phyloP scores from a whole-genome alignment of 805 yeast genomes.

The Grigorovia transvaalensis region DNA sequence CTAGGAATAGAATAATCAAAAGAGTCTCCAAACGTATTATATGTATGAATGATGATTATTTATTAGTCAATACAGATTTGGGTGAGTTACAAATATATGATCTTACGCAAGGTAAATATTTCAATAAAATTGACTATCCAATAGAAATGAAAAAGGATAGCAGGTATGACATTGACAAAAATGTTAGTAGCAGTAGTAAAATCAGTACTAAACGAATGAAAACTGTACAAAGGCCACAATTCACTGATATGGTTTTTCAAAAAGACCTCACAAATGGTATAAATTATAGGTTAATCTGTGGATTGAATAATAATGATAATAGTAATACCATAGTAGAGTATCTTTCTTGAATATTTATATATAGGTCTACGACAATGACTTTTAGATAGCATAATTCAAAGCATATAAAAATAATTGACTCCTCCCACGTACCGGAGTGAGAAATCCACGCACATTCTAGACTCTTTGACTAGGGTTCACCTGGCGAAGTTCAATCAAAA shows the following conservation, averaged over 20 bases:
- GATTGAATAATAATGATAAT: not conserved
- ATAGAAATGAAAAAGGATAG: not conserved
- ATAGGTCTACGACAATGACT: too few relatives aligned
- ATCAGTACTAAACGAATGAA: not conserved
- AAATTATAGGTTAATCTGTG: not conserved
- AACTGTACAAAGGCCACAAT: slow-evolving; percentile 4
- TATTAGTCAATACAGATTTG: slow-evolving; percentile 20
- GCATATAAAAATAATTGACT: too few relatives aligned
- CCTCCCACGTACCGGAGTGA: too few relatives aligned
- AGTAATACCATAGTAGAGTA: not conserved
- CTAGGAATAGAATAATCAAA: slow-evolving; percentile 16
- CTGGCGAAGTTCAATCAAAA: too few relatives aligned
- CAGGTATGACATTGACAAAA: not conserved
- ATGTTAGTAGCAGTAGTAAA: not conserved
- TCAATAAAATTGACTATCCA: slow-evolving; percentile 18
- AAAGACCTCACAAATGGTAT: slow-evolving; percentile 12
- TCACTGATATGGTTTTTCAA: slow-evolving; percentile 19
- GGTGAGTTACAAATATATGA: slow-evolving; percentile 21
- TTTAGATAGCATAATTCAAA: too few relatives aligned
- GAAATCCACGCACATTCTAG: too few relatives aligned
- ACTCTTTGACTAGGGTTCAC: too few relatives aligned
- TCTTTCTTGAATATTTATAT: not conserved
- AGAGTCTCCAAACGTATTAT: slow-evolving; percentile 18
- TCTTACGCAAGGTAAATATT: slow-evolving; percentile 11
- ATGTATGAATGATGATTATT: slow-evolving; percentile 11